These are phyloP conservation scores for Crithidia sp. DNA, from an alignment of 208 protist species.

Conservation along the genomic window DNA sequence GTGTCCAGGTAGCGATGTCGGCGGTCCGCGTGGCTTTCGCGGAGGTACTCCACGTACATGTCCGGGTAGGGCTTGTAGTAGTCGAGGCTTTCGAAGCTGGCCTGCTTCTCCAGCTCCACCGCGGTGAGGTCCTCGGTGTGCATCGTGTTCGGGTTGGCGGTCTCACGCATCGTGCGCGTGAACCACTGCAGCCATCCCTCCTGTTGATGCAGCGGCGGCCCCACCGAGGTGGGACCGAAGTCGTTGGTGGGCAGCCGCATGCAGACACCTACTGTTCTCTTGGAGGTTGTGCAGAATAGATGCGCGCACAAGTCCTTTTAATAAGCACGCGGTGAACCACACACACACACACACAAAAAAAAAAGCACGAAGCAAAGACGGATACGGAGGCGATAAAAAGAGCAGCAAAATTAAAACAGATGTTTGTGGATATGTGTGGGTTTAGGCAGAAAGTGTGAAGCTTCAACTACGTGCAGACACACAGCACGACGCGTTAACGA, in stretches of 20 bases:
- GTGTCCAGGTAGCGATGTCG: slow-evolving; percentile 16
- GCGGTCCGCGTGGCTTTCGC: slow-evolving; percentile 32
- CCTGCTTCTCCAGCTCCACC: slow-evolving; percentile 58
- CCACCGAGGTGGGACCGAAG: slow-evolving; percentile 8
- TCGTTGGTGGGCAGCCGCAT: slow-evolving; percentile 19
- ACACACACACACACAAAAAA: neutral
- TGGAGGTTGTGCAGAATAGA: neutral
- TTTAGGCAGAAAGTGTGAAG: no score
- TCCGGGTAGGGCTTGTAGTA: slow-evolving; percentile 85
- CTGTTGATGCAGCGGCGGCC: slow-evolving; percentile 2
- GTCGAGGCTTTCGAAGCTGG: slow-evolving; percentile 84
- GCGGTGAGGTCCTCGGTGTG: slow-evolving; percentile 49
- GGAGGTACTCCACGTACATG: slow-evolving; percentile 83
- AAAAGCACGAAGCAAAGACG: neutral
- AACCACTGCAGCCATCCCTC: slow-evolving; percentile 29
- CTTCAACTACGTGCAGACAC: no score
- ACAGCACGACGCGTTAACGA: no score
- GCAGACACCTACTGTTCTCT: neutral
- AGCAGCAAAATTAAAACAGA: no score
- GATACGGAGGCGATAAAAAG: neutral
- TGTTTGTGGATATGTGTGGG: no score
- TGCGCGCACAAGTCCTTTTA: no score
- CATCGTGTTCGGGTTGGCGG: slow-evolving; percentile 69
- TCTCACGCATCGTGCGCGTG: slow-evolving; percentile 45
- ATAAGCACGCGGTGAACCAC: neutral